Percentiles rank a stretch among this genome's conserved stretches.
These are phyloP conservation scores for Taphrina communis DNA, from an alignment of 1,139 yeast species.

Conservation along the genomic window DNA sequence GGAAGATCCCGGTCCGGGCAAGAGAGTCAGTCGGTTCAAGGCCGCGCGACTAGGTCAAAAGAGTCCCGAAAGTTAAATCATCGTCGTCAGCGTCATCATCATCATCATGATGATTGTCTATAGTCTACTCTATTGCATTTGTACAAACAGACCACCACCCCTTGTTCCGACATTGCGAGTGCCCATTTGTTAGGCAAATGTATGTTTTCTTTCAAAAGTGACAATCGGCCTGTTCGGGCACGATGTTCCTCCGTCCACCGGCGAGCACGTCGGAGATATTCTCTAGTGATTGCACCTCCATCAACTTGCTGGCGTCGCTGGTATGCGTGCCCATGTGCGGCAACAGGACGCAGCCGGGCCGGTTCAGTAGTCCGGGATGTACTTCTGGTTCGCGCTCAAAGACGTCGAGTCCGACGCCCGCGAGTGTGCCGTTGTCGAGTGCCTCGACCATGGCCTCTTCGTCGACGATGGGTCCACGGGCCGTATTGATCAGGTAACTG, in stretches of 20 bases:
- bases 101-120: background rate
- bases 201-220: background rate
- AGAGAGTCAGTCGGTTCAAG: conserved; percentile 34
- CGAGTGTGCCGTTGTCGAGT: conserved; percentile 68
- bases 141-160: background rate
- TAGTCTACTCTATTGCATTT: background rate
- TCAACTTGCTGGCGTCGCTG: conserved; percentile 59
- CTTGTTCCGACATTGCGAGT: no score
- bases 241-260: conserved; percentile 30
- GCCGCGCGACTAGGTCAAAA: conserved; percentile 31
- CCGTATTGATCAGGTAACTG: conserved; percentile 68
- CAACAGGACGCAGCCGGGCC: conserved; percentile 51
- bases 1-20: conserved; percentile 24
- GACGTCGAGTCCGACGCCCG: conserved; percentile 77
- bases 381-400: conserved; percentile 64
- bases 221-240: conserved; percentile 34
- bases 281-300: conserved; percentile 63
- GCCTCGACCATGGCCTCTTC: conserved; percentile 66
- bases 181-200: background rate
- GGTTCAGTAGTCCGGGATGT: conserved; percentile 8
- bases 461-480: conserved; percentile 73
- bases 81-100: no score
- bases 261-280: conserved; percentile 48
- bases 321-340: conserved; percentile 86
- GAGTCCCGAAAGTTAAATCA: background rate